These are phyloP conservation scores for Eucalyptus urophylla DNA, from an alignment of 345 rosid genomes.

Conservation along the genomic window DNA sequence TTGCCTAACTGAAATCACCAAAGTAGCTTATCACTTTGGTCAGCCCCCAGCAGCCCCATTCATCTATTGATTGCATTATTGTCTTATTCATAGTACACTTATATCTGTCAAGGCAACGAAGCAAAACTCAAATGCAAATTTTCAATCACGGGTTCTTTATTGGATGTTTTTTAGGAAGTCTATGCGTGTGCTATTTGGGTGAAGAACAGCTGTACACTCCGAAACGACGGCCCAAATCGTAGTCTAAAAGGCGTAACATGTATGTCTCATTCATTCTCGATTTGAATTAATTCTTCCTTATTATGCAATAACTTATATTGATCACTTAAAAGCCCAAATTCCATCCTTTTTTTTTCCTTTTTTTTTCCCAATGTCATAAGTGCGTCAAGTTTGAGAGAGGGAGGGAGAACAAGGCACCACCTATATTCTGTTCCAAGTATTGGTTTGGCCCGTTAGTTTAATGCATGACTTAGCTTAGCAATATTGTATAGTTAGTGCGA, in stretches of 20 bases:
- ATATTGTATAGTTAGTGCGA: background rate
- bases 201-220: background rate
- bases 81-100: background rate
- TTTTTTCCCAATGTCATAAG: background rate
- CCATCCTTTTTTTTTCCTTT: fast-evolving
- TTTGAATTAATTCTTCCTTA: background rate
- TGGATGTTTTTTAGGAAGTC: background rate
- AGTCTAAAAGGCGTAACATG: background rate
- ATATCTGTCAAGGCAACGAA: background rate
- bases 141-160: background rate
- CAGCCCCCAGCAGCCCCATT: background rate
- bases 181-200: background rate
- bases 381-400: background rate
- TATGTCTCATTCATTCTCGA: background rate
- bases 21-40: background rate
- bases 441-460: background rate
- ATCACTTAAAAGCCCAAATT: background rate
- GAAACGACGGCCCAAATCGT: background rate
- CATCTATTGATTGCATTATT: background rate
- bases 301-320: background rate
- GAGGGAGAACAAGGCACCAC: background rate
- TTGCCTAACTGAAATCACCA: background rate
- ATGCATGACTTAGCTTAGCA: background rate
- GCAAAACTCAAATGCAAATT: background rate
- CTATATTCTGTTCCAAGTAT: background rate